phyloP scores from a whole-genome alignment of 768 basidiomycete genomes.

The Asterophora parasitica region DNA sequence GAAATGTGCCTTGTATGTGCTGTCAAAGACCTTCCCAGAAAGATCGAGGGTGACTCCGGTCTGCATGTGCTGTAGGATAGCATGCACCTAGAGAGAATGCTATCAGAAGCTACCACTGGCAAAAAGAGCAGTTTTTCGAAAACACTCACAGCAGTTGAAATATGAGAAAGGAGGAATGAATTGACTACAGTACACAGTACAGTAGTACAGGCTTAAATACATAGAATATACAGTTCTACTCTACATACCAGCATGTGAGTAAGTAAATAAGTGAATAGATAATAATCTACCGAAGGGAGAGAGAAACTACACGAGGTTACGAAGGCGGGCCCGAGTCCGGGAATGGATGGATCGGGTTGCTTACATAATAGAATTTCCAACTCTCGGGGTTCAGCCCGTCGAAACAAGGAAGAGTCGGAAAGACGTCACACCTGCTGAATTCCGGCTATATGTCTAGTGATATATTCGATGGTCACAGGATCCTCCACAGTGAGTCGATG shows the following conservation, averaged over 20 bases:
- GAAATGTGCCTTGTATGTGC: not conserved
- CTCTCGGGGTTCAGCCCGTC: not conserved
- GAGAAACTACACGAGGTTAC: too few relatives aligned
- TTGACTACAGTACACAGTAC: too few relatives aligned
- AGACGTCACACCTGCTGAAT: slow-evolving; percentile 80
- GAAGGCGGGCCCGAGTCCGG: too few relatives aligned
- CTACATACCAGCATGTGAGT: too few relatives aligned
- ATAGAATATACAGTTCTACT: too few relatives aligned
- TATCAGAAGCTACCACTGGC: not conserved
- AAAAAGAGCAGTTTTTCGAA: not conserved
- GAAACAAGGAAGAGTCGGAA: not conserved
- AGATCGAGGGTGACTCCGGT: not conserved
- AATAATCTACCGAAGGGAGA: too few relatives aligned
- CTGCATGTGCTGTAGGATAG: not conserved
- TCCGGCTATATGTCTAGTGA: slow-evolving; percentile 96
- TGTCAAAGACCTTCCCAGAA: not conserved
- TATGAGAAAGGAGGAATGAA: too few relatives aligned
- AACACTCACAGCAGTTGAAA: not conserved
- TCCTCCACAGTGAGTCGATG: slow-evolving; percentile 97
- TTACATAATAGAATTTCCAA: too few relatives aligned
- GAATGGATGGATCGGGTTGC: too few relatives aligned
- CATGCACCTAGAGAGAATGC: not conserved
- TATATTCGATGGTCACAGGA: slow-evolving; percentile 97
- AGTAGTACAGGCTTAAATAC: too few relatives aligned
- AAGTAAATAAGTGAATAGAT: too few relatives aligned